These are phyloP conservation scores for Obelidium mucronatum DNA, from an alignment of 192 early-diverging fungal genomes.

Conservation along the genomic window DNA sequence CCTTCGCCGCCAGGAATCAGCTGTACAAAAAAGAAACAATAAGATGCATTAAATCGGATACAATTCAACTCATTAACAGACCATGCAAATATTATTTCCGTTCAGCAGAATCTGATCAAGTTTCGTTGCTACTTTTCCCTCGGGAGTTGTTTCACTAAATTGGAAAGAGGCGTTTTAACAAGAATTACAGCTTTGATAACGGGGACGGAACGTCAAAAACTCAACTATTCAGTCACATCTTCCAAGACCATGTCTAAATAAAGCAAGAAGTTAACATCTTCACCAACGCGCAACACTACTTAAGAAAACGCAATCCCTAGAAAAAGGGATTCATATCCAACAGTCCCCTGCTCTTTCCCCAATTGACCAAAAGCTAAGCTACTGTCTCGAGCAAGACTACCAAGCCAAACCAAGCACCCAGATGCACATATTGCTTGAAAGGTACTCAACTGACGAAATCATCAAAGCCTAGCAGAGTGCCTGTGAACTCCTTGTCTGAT, in stretches of 20 bases:
- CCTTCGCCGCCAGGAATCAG: constrained; percentile 55
- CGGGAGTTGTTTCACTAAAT: constrained; percentile 76
- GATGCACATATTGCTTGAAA: too few relatives aligned
- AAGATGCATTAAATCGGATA: too few relatives aligned
- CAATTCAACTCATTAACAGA: too few relatives aligned
- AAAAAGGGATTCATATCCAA: neutral
- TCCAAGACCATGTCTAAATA: constrained; percentile 96
- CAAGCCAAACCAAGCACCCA: too few relatives aligned
- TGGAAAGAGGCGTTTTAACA: neutral
- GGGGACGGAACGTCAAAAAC: neutral
- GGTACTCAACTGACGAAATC: constrained; percentile 88
- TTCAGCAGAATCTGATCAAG: constrained; percentile 93
- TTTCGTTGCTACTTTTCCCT: constrained; percentile 77
- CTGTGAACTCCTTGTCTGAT: constrained; percentile 95
- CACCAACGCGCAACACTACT: neutral
- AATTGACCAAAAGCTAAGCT: too few relatives aligned
- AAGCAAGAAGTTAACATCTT: too few relatives aligned
- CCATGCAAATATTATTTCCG: constrained; percentile 98
- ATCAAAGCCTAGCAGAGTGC: constrained; percentile 96
- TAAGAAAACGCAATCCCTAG: neutral
- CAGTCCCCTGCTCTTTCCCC: too few relatives aligned
- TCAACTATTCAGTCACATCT: constrained; percentile 91
- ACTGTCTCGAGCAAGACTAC: too few relatives aligned
- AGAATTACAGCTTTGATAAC: neutral
- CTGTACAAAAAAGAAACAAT: constrained; percentile 9